phyloP scores from a whole-genome alignment of 768 basidiomycete species.

The Russula griseocarnosa region DNA sequence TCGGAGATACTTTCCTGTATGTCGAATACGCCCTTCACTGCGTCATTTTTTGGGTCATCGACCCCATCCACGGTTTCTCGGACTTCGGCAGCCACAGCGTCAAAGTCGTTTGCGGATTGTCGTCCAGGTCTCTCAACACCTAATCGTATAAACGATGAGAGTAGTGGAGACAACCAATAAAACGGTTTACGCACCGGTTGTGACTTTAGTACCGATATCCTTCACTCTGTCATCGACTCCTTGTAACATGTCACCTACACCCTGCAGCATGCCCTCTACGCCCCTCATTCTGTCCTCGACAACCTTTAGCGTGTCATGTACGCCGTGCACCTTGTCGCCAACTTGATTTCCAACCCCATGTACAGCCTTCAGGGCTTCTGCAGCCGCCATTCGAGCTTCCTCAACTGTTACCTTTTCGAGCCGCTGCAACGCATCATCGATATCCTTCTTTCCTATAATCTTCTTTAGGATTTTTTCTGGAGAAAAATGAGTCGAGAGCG shows the following conservation, averaged over 20 bases:
- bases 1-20: neutral
- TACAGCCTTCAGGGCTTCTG: neutral
- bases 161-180: neutral
- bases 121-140: neutral
- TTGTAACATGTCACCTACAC: neutral
- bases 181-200: neutral
- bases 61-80: neutral
- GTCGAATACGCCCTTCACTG: neutral
- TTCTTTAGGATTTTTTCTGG: slow-evolving; percentile 2
- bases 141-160: neutral
- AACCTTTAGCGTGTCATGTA: neutral
- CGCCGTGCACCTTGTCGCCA: neutral
- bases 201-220: neutral
- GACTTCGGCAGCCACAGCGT: neutral
- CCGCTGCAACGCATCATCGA: neutral
- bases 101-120: neutral
- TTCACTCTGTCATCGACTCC: neutral
- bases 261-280: neutral
- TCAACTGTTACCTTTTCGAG: slow-evolving; percentile 4
- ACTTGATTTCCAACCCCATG: neutral
- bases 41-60: neutral
- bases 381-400: neutral
- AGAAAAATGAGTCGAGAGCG: neutral
- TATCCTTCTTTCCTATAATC: neutral
- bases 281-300: neutral